phyloP scores from a whole-genome alignment of 805 yeast species.

The Candida ascalaphidarum region DNA sequence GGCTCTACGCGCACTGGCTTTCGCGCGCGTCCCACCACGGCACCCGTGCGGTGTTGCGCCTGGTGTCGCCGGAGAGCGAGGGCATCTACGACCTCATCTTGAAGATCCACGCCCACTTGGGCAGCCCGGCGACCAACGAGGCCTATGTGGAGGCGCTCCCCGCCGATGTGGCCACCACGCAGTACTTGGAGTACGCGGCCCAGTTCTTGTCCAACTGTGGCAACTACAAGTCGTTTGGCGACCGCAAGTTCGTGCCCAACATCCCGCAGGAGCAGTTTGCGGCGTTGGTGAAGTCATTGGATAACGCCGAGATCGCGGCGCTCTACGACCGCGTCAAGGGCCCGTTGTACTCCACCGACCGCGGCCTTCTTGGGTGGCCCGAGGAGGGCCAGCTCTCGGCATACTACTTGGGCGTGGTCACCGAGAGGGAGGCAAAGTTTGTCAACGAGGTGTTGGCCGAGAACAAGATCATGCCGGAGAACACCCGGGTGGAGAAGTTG shows the following conservation, averaged over 20 bases:
- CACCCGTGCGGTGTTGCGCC: slow-evolving; percentile 67
- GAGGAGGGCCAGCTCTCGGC: slow-evolving; percentile 67
- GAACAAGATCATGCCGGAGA: slow-evolving; percentile 64
- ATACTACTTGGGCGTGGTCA: slow-evolving; percentile 49
- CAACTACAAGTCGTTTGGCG: slow-evolving; percentile 83
- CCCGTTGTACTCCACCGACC: slow-evolving; percentile 44
- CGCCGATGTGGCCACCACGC: slow-evolving; percentile 19
- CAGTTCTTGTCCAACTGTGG: slow-evolving; percentile 71
- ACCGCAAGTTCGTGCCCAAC: slow-evolving; percentile 74
- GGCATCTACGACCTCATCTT: slow-evolving; percentile 63
- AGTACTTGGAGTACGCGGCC: slow-evolving; percentile 65
- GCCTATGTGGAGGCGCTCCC: slow-evolving; percentile 28
- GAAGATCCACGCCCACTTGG: slow-evolving; percentile 42
- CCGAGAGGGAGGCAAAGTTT: slow-evolving; percentile 58
- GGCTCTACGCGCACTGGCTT: slow-evolving; percentile 70
- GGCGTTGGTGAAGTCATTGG: slow-evolving; percentile 30
- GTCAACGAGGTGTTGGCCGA: slow-evolving; percentile 60
- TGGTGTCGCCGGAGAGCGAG: slow-evolving; percentile 79
- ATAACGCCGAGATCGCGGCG: slow-evolving; percentile 20
- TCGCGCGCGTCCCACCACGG: slow-evolving; percentile 83
- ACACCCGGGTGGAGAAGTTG: slow-evolving; percentile 63
- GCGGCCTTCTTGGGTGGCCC: slow-evolving; percentile 65
- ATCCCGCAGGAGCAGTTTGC: slow-evolving; percentile 41
- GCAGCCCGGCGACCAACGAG: slow-evolving; percentile 32
- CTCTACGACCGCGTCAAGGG: slow-evolving; percentile 35